Evolutionary conservation across 768 basidiomycete genomes (phyloP).

Genomic region (Mycena vitilis): DNA sequence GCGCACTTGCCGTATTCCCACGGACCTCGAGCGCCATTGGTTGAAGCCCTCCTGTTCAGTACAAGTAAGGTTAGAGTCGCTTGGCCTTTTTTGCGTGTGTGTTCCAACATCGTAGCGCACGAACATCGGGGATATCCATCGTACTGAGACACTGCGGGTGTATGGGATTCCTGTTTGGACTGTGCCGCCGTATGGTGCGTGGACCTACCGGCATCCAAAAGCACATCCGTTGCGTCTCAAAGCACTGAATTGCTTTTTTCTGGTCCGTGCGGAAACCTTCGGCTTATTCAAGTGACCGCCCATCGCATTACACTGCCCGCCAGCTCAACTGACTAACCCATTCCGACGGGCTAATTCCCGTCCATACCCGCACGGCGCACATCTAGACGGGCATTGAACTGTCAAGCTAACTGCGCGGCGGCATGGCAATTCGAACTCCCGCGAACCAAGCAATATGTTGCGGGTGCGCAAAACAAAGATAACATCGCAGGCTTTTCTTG

Average conservation of each 20-base stretch:
- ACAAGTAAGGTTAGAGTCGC: slow-evolving; percentile 16
- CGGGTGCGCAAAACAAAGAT: background rate
- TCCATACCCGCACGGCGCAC: background rate
- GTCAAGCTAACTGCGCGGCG: background rate
- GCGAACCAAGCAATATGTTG: background rate
- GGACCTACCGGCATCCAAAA: too few species aligned
- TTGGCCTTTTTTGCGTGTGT: background rate
- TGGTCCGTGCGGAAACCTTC: slow-evolving; percentile 1
- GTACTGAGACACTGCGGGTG: too few species aligned
- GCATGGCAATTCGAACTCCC: background rate
- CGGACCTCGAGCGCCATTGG: background rate
- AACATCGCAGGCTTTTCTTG: background rate
- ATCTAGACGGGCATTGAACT: background rate
- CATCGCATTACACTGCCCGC: background rate
- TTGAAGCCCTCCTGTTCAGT: background rate
- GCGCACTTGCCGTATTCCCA: background rate
- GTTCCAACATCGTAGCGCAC: background rate
- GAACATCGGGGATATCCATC: too few species aligned
- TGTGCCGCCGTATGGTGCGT: too few species aligned
- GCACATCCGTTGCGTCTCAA: too few species aligned
- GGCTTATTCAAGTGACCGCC: background rate
- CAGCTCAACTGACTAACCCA: slow-evolving; percentile 3
- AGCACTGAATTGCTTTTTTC: background rate
- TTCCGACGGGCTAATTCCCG: background rate
- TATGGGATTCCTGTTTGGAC: too few species aligned